Base-by-base conservation (phyloP, 129 eudicot genomes). In the Silybum marianum region DNA sequence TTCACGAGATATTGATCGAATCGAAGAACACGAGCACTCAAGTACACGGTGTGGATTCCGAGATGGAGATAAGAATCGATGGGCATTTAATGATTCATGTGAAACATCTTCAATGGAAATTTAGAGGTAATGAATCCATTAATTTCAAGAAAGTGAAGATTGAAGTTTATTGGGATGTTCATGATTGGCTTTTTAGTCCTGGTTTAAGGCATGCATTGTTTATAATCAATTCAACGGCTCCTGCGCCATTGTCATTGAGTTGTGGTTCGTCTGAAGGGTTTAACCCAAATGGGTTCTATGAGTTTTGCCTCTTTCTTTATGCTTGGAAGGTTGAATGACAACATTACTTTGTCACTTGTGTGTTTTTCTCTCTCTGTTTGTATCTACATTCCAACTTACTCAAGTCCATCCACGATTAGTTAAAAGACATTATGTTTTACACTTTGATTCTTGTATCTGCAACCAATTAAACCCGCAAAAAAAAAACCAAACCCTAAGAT, bases 161-260 rank as follows among this genome's bases (percentile, higher is more conserved):
- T 23, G 98, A 95, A 78, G 96, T 92, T 30, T 95, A 79, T 78
- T 95, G 96, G 96, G 97, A 95, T 88, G 96, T 95, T 32, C 97
- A 95, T 86, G 96, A 95, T 54, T 95, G 98, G 98, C 86, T 95
- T 7, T 95, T 95, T 68, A 89, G 86, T 77, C 89, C 93, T 75
- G 97, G 98, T 74, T 78, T 95, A 79, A 75, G 97, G 80, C 90
- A 89, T 85, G 98, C 96, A 6, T 58, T 92, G 84, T 95, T 95
- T 68, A 92, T 95, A 34, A 86, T 95, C 44, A 92, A 92, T 73
- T 92, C 92, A 25, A 86, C 78, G 25, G 54, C 88, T 48, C 82
- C 84, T 28, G 54, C 85, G 3, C 75, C 90, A 24, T 48, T 77
- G 79, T 80, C 88, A 22, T 88, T 90, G 21, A 89, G 93, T 71